A percentile compares a stretch with the other conserved stretches of the same genome.
phyloP scores from a whole-genome alignment of 2,329 filamentous ascomycete genomes.

The Paracoccidioides lutzii region DNA sequence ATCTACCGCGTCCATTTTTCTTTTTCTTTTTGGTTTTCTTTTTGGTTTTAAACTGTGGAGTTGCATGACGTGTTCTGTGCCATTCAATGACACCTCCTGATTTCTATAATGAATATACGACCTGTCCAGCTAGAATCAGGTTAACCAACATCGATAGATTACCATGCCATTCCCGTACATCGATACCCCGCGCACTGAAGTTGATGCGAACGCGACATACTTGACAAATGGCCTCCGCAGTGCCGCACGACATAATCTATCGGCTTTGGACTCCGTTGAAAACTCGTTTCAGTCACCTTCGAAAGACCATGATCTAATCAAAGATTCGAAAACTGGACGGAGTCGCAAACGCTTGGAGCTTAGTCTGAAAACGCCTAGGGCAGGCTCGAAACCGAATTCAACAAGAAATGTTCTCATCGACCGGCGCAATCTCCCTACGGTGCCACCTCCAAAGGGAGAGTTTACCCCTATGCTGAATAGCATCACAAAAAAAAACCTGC shows the following conservation, averaged over 20 bases:
- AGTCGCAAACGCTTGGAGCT: slow-evolving; percentile 39
- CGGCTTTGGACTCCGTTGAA: slow-evolving; percentile 65
- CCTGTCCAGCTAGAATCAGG: not conserved
- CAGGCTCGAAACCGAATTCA: slow-evolving; percentile 42
- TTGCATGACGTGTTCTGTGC: not conserved
- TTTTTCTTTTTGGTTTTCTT: no score
- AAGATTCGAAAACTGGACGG: slow-evolving; percentile 56
- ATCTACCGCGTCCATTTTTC: not conserved
- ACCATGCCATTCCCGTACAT: slow-evolving; percentile 57
- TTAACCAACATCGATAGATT: slow-evolving; percentile 1
- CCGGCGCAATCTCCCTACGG: slow-evolving; percentile 56
- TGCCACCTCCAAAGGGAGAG: slow-evolving; percentile 49
- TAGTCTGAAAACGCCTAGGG: slow-evolving; percentile 60
- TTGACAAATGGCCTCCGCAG: slow-evolving; percentile 53
- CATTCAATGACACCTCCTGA: not conserved
- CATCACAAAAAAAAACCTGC: slow-evolving; percentile 53
- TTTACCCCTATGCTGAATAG: slow-evolving; percentile 90
- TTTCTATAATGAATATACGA: not conserved
- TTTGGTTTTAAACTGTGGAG: not conserved
- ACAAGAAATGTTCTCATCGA: slow-evolving; percentile 46
- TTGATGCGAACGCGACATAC: slow-evolving; percentile 72
- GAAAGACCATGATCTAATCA: slow-evolving; percentile 64
- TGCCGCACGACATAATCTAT: slow-evolving; percentile 28
- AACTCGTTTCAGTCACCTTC: slow-evolving; percentile 72
- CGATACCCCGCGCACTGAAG: slow-evolving; percentile 71